A percentile compares a stretch with the other conserved stretches of the same genome.
Evolutionary conservation across 2,329 filamentous ascomycete genomes (phyloP).

Genomic region (Fusarium miscanthi): DNA sequence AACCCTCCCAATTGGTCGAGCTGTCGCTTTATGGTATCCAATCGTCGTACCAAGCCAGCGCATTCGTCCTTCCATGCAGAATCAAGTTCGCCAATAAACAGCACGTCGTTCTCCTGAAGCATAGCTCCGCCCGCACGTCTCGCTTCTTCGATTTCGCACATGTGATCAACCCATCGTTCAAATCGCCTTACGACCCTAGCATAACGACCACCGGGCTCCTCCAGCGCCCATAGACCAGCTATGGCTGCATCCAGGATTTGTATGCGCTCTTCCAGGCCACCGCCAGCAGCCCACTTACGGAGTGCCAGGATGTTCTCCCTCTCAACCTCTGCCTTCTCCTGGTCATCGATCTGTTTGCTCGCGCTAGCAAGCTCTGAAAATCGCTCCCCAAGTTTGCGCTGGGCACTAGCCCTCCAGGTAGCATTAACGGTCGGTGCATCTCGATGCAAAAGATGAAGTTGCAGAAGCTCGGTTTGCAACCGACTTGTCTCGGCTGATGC

Average conservation of each 20-base stretch:
- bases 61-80: slow-evolving; percentile 69
- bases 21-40: slow-evolving; percentile 65
- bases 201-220: slow-evolving; percentile 67
- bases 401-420: slow-evolving; percentile 69
- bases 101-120: slow-evolving; percentile 50
- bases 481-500: slow-evolving; percentile 67
- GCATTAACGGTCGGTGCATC: slow-evolving; percentile 57
- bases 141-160: slow-evolving; percentile 59
- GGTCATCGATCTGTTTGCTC: slow-evolving; percentile 49
- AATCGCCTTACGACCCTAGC: slow-evolving; percentile 66
- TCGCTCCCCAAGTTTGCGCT: slow-evolving; percentile 56
- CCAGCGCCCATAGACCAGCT: slow-evolving; percentile 67
- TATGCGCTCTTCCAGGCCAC: slow-evolving; percentile 65
- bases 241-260: slow-evolving; percentile 68
- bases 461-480: slow-evolving; percentile 73
- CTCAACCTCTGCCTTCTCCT: slow-evolving; percentile 60
- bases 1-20: slow-evolving; percentile 58
- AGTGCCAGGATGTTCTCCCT: slow-evolving; percentile 64
- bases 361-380: slow-evolving; percentile 56
- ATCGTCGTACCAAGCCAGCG: slow-evolving; percentile 60
- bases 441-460: slow-evolving; percentile 72
- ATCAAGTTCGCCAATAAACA: slow-evolving; percentile 68
- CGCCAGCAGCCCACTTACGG: slow-evolving; percentile 58
- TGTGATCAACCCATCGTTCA: slow-evolving; percentile 66
- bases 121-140: slow-evolving; percentile 53